Evolutionary conservation across 2,329 filamentous ascomycete genomes (phyloP).

Genomic region (Calonectria ilicicola): DNA sequence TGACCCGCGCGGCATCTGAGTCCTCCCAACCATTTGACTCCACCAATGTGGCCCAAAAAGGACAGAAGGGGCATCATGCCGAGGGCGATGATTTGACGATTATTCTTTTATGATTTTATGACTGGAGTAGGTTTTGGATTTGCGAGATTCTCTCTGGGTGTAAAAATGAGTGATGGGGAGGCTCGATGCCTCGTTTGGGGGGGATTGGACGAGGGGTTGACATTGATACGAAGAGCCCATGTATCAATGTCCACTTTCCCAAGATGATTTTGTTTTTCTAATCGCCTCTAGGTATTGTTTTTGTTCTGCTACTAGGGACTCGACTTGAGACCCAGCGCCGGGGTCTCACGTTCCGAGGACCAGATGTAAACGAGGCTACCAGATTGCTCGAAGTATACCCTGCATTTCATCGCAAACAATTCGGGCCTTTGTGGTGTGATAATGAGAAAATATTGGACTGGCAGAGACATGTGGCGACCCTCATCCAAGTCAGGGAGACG

Average conservation of each 20-base stretch:
- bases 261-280: neutral
- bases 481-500: neutral
- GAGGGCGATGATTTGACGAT: neutral
- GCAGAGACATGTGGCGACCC: no score
- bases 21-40: no score
- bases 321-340: neutral
- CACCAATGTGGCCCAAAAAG: neutral
- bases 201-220: neutral
- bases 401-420: no score
- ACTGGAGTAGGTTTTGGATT: neutral
- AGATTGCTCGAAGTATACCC: no score
- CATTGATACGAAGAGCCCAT: no score
- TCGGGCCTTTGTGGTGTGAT: no score
- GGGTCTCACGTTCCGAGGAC: neutral
- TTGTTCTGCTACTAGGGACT: neutral
- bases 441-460: no score
- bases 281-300: neutral
- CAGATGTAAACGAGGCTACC: neutral
- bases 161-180: neutral
- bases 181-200: no score
- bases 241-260: neutral
- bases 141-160: neutral
- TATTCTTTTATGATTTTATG: neutral
- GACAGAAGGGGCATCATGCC: neutral
- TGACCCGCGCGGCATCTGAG: no score